A percentile compares a stretch with the other conserved stretches of the same genome.
Conservation (phyloP, 208 protist genomes). For the Sergeia podlipaevii region DNA sequence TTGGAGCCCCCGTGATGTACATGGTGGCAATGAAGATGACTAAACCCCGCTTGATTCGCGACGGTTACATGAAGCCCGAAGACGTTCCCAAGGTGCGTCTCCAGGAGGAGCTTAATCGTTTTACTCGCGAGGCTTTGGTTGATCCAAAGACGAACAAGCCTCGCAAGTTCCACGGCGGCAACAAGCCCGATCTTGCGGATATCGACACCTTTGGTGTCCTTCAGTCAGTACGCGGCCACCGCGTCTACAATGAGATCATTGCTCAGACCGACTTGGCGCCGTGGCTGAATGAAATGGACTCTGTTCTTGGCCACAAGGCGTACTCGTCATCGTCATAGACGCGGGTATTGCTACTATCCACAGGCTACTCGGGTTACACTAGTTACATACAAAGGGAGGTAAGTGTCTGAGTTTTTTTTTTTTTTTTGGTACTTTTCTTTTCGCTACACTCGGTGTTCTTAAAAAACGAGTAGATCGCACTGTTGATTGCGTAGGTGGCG, state of each 20-base stretch:
- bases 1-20: constrained; percentile 90
- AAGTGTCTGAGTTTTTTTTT: too few relatives aligned
- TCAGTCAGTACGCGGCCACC: constrained; percentile 78
- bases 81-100: constrained; percentile 55
- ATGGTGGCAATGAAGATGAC: constrained; percentile 74
- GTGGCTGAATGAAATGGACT: constrained; percentile 69
- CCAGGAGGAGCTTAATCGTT: constrained; percentile 68
- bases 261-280: constrained; percentile 42
- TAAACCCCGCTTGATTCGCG: constrained; percentile 62
- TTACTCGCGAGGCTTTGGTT: constrained; percentile 52
- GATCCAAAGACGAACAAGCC: constrained; percentile 55
- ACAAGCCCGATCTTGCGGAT: constrained; percentile 79
- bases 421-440: too few relatives aligned
- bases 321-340: too few relatives aligned
- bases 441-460: too few relatives aligned
- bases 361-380: too few relatives aligned
- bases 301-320: constrained; percentile 15
- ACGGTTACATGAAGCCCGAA: constrained; percentile 47
- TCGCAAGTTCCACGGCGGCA: constrained; percentile 80
- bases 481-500: too few relatives aligned
- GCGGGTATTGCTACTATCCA: too few relatives aligned
- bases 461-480: too few relatives aligned
- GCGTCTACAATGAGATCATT: constrained; percentile 82
- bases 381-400: too few relatives aligned
- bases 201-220: constrained; percentile 89